Evolutionary conservation across 1,139 yeast species (phyloP), one percentile per base, ranked within the genome.

Genomic region (Geotrichum restrictum): DNA sequence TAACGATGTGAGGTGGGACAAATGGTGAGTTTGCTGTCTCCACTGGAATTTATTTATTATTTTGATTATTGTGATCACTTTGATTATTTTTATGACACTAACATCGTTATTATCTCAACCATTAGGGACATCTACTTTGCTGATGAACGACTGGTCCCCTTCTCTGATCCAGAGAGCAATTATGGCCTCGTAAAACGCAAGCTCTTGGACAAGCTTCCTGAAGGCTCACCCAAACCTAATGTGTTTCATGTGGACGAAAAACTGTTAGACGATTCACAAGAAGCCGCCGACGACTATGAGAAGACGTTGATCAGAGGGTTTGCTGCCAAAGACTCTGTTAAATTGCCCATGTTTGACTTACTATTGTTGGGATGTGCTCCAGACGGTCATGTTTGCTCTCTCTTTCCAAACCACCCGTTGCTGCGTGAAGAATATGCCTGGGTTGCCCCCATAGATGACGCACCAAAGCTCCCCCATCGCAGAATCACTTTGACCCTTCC

Each of bases 321-420:
- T 73, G 98, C 98, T n/a, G 88, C 86, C 55, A 91, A 93, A 67
- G 98, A 91, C 69, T 85, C 96, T 16, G 98, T 93, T 56, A 89
- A 91, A 70, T 77, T 91, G 58, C 98, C 98, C 55, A 83, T 88
- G 81, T 93, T 93, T 73, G 98, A 93, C 69, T 73, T 93, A 56
- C 78, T 93, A 59, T 74, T 93, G 59, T 76, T 93, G 57, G 98
- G 98, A 19, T 91, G 98, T 75, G 98, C 98, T 0, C 98, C 98
- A 2, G 98, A 93, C 69, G 98, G 98, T 27, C 98, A 93, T 68
- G 88, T 91, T 63, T 96, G 98, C 52, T 88, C 96, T 24, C 78
- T 93, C 56, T 93, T 93, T 75, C 98, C 98, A 16, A 85, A 86
- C 65, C 94, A 88, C 66, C 94, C 88, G 60, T 83, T 86, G 53